Percentiles rank a stretch among this genome's conserved stretches.
Evolutionary conservation across 1,139 yeast genomes (phyloP).

Genomic region (Hanseniaspora sp.): DNA sequence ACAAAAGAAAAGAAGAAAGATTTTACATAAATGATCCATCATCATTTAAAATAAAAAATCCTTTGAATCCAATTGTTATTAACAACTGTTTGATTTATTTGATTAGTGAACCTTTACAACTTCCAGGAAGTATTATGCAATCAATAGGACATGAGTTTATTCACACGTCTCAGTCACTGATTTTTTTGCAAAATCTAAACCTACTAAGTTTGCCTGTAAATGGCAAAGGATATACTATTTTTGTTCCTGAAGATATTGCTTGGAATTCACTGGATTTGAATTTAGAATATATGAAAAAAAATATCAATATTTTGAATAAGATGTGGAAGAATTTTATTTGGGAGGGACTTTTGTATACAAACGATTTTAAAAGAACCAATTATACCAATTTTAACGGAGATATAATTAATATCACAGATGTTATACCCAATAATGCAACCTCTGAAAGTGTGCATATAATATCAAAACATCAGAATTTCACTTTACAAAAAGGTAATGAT

Average conservation of each 20-base stretch:
- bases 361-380: conserved; percentile 33
- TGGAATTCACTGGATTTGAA: conserved; percentile 63
- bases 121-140: conserved; percentile 43
- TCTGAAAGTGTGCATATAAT: background rate
- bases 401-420: conserved; percentile 20
- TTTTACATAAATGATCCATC: conserved; percentile 31
- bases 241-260: conserved; percentile 67
- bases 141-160: conserved; percentile 44
- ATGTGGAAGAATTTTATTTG: conserved; percentile 52
- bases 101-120: conserved; percentile 46
- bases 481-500: conserved; percentile 43
- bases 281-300: conserved; percentile 45
- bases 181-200: conserved; percentile 41
- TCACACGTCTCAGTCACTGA: conserved; percentile 43
- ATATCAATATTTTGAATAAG: conserved; percentile 40
- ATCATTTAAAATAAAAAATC: background rate
- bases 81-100: conserved; percentile 56
- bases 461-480: conserved; percentile 15
- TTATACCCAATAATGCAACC: background rate
- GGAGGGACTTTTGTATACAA: conserved; percentile 58
- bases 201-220: conserved; percentile 38
- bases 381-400: conserved; percentile 26
- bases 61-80: conserved; percentile 33
- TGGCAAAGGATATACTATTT: conserved; percentile 55
- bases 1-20: conserved; percentile 31